Base-by-base conservation (phyloP, 306 rosid genomes). In the Crotalaria pallida region DNA sequence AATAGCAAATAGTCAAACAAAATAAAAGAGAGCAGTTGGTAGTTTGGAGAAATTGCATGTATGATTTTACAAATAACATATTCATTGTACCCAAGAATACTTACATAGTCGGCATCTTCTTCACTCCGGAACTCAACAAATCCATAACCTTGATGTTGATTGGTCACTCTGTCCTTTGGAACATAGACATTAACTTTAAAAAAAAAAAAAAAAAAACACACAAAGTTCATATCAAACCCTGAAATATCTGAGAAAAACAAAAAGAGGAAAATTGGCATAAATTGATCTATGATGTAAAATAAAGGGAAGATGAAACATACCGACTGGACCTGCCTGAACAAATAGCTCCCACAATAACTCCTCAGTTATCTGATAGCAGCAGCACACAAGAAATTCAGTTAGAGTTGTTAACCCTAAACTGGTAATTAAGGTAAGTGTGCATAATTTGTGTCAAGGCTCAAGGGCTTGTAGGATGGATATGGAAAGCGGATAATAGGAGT, bases 81-180 rank as follows among this genome's bases (percentile, higher is more conserved):
- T 1, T 8, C 7, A 38, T 2, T 44, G 41, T 33, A 52, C 12
- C 24, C 10, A 2, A 52, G 10, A 73, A 44, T 12, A 79, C 88
- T 66, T 81, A 91, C 99, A 36, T 91, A 95, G 72, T 95, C 99
- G 65, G 97, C 97, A 79, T 95, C 99, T 80, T 95, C 97, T 79
- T 95, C 97, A 17, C 92, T 91, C 6, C 99, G 86, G 51, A 95
- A 91, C 70, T 95, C 99, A 40, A 95, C 91, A 67, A 95, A 95
- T 29, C 99, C 97, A 79, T 95, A 95, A 52, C 99, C 99, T 81
- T 95, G 97, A 79, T 91, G 99, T 19, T 88, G 90, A 69, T 86
- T 88, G 10, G 96, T 95, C 15, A 95, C 99, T 77, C 99, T 91
- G 71, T 95, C 99, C 76, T 86, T 91, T 0, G 99, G 99, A 76